Evolutionary conservation across 495 filamentous ascomycete species (phyloP), one percentile per base, ranked within the genome.

Genomic region (Tuber magnatum): DNA sequence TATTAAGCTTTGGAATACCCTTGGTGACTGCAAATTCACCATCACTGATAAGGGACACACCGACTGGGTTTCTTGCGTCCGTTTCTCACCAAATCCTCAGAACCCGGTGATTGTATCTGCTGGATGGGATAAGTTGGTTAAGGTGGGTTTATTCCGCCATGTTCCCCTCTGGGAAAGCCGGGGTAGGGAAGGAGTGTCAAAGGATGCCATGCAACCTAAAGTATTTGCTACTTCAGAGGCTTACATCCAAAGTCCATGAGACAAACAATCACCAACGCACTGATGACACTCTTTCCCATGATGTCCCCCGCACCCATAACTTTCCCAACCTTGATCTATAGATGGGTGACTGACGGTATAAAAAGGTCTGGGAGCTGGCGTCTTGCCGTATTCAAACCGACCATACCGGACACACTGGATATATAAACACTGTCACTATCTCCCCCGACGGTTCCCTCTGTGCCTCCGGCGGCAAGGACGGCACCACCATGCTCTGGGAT

Each of bases 151-250:
- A 14, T 48, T 42, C 46, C 22, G 18, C 43, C 22, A 68, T 41
- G 44, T 76, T 74, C 40, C 75, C 71, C 76, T 68, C 82, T 83
- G 79, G 86, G 51, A 61, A 73, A n/a, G 39, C 40, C 38, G 20
- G 71, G 35, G 74, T n/a, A 75, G 76, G 71, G 75, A 43, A 61
- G 28, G 73, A 72, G 71, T 79, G 83, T 86, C 87, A 88, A 82
- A 97, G 92, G 95, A 99, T 99, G 95, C 87, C 92, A 79, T 89
- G 90, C 90, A 90, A 88, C 82, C 84, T 85, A 85, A 94, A 93
- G 94, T 99, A 99, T 98, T 99, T 98, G 95, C 95, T 99, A 99
- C 95, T 99, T 99, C 96, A 97, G 95, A 99, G 94, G 82, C 79
- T 78, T 84, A 84, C 28, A 65, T 65, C 83, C 85, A 82, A 80